phyloP scores from a whole-genome alignment of 208 protist species.

The Leishmania guyanensis region DNA sequence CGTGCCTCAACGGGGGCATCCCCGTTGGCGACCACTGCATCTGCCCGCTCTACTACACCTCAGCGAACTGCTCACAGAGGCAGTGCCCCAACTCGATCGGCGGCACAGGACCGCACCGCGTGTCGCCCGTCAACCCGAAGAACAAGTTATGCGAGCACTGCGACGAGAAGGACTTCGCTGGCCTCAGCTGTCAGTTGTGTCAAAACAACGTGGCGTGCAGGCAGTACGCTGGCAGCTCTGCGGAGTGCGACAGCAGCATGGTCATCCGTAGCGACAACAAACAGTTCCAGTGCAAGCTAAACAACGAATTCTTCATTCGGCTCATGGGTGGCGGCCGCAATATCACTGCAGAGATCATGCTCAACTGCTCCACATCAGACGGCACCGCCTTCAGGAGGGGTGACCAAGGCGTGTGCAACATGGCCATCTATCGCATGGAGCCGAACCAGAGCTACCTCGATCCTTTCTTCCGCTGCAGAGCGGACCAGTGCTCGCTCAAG shows the following conservation, averaged over 20 bases:
- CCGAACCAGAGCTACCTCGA: conserved; percentile 62
- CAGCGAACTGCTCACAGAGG: conserved; percentile 42
- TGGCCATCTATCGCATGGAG: conserved; percentile 82
- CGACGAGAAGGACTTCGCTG: conserved; percentile 40
- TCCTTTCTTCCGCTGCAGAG: conserved; percentile 77
- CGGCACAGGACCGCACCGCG: conserved; percentile 37
- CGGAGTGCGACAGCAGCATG: conserved; percentile 49
- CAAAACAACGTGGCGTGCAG: conserved; percentile 51
- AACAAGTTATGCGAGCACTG: conserved; percentile 58
- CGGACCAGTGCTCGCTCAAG: conserved; percentile 53
- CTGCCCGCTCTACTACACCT: conserved; percentile 72
- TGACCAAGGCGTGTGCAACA: conserved; percentile 42
- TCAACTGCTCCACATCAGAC: conserved; percentile 72
- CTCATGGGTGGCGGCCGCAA: conserved; percentile 70
- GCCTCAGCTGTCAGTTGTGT: conserved; percentile 79
- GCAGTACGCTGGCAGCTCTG: conserved; percentile 25
- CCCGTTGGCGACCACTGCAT: conserved; percentile 34
- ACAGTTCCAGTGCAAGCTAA: conserved; percentile 75
- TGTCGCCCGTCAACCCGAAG: conserved; percentile 40
- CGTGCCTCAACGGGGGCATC: conserved; percentile 65
- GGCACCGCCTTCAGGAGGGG: conserved; percentile 40
- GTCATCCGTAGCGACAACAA: conserved; percentile 66
- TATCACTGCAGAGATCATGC: conserved; percentile 54
- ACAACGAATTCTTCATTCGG: conserved; percentile 55
- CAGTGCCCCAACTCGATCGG: conserved; percentile 67